Evolutionary conservation across 1,284 basidiomycete species (phyloP), one percentile per base, ranked within the genome.

Genomic region (Calocybe gambosa): DNA sequence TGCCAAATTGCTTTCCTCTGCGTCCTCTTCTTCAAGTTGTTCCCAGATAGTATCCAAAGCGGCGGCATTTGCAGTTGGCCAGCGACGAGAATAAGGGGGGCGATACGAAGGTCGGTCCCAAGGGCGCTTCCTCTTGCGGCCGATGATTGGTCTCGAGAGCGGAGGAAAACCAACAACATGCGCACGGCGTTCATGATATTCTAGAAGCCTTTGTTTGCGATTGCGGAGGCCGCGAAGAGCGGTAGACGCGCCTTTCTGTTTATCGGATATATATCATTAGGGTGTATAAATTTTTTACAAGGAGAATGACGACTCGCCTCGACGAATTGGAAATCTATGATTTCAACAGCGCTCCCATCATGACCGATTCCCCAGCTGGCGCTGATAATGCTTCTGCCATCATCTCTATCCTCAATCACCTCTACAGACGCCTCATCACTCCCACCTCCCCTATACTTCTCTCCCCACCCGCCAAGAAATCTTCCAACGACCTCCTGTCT

Each of bases 291-390:
- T 36, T 39, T 42, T 39, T 26, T 23, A 23, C 47, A 49, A 38
- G 26, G 39, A 39, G 41, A 43, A 38, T 52, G 21, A 1, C 2
- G 10, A 71, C 75, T 39, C 50, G 86, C 85, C 68, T 78, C 67
- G 34, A 78, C 71, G 57, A 84, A 79, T 54, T 77, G 70, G 8
- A 77, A 80, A 23, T 68, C 66, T 19, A 87, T 56, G 39, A 87
- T 72, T 64, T 87, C 85, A 55, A 88, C 73, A 16, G 80, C 85
- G 55, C 80, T 80, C 21, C 85, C 85, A 50, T 86, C 84, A 54
- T 88, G 85, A 4, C 80, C 79, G 52, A 75, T 79, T 28, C 84
- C 84, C 84, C 84, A 87, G 0, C 77, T 77, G 15, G 77, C 78
- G 61, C 83, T 87, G 34, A 77, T 65, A 54, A 85, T 59, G 16